These are phyloP conservation scores for Ottelia alismoides DNA, from an alignment of 106 monocot genomes.

Conservation along the genomic window DNA sequence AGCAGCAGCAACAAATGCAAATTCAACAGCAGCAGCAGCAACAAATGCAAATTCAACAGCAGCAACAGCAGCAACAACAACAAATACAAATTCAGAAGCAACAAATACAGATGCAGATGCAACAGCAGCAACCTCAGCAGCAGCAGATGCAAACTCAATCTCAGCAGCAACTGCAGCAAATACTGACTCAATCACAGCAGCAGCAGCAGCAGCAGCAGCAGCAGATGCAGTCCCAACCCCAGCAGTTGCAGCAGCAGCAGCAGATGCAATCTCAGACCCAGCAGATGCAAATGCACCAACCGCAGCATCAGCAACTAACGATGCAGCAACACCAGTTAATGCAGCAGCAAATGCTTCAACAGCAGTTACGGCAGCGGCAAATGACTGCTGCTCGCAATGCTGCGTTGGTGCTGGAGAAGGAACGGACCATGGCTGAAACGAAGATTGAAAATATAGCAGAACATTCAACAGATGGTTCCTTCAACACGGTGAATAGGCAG, in stretches of 20 bases:
- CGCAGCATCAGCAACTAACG: background rate
- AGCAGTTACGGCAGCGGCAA: constrained; percentile 7
- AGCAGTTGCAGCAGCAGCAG: constrained; percentile 10
- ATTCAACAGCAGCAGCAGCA: background rate
- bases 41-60: constrained; percentile 4
- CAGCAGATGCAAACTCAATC: background rate
- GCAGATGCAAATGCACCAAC: no score
- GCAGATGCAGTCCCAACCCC: background rate
- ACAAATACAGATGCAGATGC: constrained; percentile 7
- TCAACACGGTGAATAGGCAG: constrained; percentile 16
- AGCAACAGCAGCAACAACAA: constrained; percentile 7
- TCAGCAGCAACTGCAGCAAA: no score
- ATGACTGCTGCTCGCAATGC: constrained; percentile 4
- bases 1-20: background rate
- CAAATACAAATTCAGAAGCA: background rate
- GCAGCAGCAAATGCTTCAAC: constrained; percentile 6
- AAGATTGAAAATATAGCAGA: constrained; percentile 19
- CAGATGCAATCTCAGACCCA: background rate
- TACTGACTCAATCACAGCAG: no score
- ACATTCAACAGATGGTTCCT: constrained; percentile 23
- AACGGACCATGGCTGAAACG: constrained; percentile 6
- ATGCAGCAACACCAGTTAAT: constrained; percentile 1
- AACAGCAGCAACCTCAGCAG: no score
- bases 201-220: no score
- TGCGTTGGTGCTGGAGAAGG: constrained; percentile 3